Conservation (phyloP, 2,329 filamentous ascomycete species). For the Didymella segeticola region DNA sequence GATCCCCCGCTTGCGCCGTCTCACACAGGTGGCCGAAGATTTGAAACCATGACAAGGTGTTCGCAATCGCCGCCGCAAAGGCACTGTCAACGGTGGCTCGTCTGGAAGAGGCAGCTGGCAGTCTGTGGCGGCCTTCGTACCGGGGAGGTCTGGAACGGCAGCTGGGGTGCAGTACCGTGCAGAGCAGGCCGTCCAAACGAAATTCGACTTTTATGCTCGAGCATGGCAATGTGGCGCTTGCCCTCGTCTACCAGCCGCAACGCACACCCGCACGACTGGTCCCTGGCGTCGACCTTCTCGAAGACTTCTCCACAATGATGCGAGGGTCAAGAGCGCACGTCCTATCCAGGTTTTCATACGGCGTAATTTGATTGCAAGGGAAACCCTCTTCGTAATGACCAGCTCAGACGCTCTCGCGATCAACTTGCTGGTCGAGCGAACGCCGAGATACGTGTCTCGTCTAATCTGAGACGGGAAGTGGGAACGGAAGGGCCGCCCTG, state of each 20-base stretch:
- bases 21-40: constrained; percentile 13
- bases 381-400: constrained; percentile 24
- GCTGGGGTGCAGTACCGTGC: constrained; percentile 24
- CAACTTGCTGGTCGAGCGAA: constrained; percentile 16
- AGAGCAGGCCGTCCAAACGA: constrained; percentile 28
- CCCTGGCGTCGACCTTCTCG: constrained; percentile 39
- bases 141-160: constrained; percentile 35
- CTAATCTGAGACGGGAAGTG: constrained; percentile 43
- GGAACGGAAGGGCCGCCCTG: constrained; percentile 42
- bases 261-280: constrained; percentile 39
- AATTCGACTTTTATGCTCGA: constrained; percentile 42
- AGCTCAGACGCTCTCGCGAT: constrained; percentile 26
- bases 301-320: constrained; percentile 43
- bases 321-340: constrained; percentile 28
- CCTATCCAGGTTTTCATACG: constrained; percentile 29
- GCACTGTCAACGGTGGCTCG: constrained; percentile 30
- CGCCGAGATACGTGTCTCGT: constrained; percentile 33
- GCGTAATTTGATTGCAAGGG: constrained; percentile 32
- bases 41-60: constrained; percentile 38
- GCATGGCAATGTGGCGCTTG: constrained; percentile 30
- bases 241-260: constrained; percentile 40
- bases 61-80: constrained; percentile 30
- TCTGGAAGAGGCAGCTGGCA: constrained; percentile 39
- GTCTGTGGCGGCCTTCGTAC: constrained; percentile 27
- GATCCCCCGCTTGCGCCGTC: constrained; percentile 7